Base-by-base conservation (phyloP, 805 yeast genomes). In the Candida dendrica region DNA sequence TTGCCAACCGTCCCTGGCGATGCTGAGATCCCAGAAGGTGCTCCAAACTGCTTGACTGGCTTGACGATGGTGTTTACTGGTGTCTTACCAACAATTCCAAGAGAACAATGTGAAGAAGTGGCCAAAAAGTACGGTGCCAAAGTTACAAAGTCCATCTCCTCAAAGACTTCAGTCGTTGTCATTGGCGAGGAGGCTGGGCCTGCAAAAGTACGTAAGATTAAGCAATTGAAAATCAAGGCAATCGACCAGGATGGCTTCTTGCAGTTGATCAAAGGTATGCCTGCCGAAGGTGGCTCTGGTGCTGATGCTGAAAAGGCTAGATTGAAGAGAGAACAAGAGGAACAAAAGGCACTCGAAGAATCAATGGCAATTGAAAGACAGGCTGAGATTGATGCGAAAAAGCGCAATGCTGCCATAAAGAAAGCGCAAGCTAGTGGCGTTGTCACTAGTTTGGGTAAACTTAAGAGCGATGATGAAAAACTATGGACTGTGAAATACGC, bases 171-270 rank as follows among this genome's bases (percentile, higher is more conserved):
- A 19, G 69, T 89, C 37, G 95, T 91, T 2, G 97, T 93, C 1
- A 70, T 93, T 26, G 98, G 98, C 7, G 88, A 75, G 40, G 97
- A 93, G 50, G 98, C 98, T 2, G 98, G 98, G 1, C 97, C 98
- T 2, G 79, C 88, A n/a, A 93, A 93, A 61, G 78, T 93, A 35
- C 77, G 77, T 52, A 86, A 81, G 55, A 91, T 95, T 49, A 81
- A 77, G 52, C 75, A 78, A 40, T 67, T 81, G 48, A 73, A 76
- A 7, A 77, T 87, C 42, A 90, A 90, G 61, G 88, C 95, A 34
- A 82, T 91, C 45, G 81, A 78, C 53, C 95, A 93, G 61, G 85
- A 76, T 10, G 98, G 98, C 0, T 89, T 93, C 51, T 63, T 85
- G 34, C 78, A 80, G 48, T 68, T 93, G 48, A 69, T 93, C 37